Base-by-base conservation (phyloP, 805 yeast genomes). In the Ogataea pignaliae region DNA sequence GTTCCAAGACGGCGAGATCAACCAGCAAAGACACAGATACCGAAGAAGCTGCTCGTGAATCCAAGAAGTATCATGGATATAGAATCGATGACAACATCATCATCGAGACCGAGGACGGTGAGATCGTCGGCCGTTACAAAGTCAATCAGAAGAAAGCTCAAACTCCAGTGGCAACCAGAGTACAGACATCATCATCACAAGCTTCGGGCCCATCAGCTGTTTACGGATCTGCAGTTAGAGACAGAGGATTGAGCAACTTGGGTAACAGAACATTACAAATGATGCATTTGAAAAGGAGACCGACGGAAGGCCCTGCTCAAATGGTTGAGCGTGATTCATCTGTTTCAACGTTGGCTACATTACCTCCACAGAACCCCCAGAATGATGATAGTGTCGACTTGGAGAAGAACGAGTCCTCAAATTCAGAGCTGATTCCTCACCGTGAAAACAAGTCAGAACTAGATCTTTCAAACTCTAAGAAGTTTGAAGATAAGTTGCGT, bases 101-200 rank as follows among this genome's bases (percentile, higher is more conserved):
- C 46, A 83, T 93, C 45, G 99, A 91, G 63, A 86, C 89, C 56
- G 87, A 79, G 37, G 96, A 90, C 11, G 99, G 98, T 51, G 98
- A 91, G 54, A 79, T 93, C 44, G 70, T 93, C 37, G 80, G 96
- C 57, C 73, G 96, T 42, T 91, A 89, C 65, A 76, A 70, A 54
- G 81, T 90, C 41, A 86, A 83, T 55, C 75, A 78, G 32, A 61
- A 60, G 42, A 57, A 49, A 39, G 36, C 36, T 14, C 32, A 43
- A 17, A 39, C 48, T 10, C 9, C 36, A 13, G 18, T 16, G 16
- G 13, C 29, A 14, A 10, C 36, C 11, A 26, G 28, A 18, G 21
- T 32, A 10, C 8, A 12, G 11, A 29, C 10, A n/a, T 10, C 33
- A 13, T 30, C 33, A 30, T 13, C 14, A n/a, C 14, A 13, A 12